Base-by-base conservation (phyloP, 768 basidiomycete genomes). In the Mycena maculata region DNA sequence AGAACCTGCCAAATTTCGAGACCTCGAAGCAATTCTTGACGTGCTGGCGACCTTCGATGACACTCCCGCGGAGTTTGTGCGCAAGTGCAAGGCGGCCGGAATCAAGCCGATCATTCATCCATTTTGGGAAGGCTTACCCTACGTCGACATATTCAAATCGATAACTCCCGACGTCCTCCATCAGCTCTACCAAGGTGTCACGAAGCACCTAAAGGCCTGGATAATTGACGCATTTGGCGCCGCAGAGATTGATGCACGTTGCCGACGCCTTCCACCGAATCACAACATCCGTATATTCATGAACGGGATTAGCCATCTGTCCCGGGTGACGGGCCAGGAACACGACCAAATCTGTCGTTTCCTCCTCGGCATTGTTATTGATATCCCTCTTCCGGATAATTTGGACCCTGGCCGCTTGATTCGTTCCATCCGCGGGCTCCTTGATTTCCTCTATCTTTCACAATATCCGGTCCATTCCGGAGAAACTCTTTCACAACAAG, bases 41-140 rank as follows among this genome's bases (percentile, higher is more conserved):
- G 72, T 70, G n/a, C 65, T 78, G 71, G 77, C 81, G 70, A 60
- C 74, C 65, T 59, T 72, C 27, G 50, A 61, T 39, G 44, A 72
- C 18, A 71, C 61, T 23, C 59, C 62, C 7, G 47, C 38, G 13
- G 60, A 33, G 8, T 78, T 73, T 63, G 36, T 53, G 9, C 28
- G 63, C 15, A 52, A 41, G 28, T 78, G 76, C 60, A 44, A 60
- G 13, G 67, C 63, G 12, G 70, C 60, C 3, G 63, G 74, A 1
- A 71, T 80, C 44, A 49, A 49, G 28, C 48, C 48, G 48, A 22
- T 49, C 48, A 16, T 49, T 30, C 48, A 49, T 49, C 52, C 52
- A 54, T 54, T 54, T 54, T 54, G 52, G 52, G 52, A 33, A 36
- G 52, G 31, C 20, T n/a, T 54, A 4, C 52, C 52, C 7, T 39